These are phyloP conservation scores for Diaporthe eres DNA, from an alignment of 2,329 filamentous ascomycete species.

Conservation along the genomic window DNA sequence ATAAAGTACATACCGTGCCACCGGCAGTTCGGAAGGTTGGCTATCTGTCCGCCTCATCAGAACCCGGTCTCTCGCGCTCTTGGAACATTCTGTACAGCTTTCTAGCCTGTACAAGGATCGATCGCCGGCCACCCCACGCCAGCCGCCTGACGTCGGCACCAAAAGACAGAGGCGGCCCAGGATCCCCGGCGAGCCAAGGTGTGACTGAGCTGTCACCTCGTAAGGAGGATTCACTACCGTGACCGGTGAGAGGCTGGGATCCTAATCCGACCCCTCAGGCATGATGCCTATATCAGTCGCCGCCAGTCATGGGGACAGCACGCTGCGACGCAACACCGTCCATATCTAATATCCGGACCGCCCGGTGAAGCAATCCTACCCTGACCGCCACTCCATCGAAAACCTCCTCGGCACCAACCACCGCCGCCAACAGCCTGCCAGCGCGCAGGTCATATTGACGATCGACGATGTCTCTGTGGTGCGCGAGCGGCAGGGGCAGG, in stretches of 20 bases:
- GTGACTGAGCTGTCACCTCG: constrained; percentile 22
- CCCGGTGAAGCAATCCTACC: not conserved
- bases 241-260: constrained; percentile 20
- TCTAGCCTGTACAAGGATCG: constrained; percentile 6
- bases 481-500: not conserved
- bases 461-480: not conserved
- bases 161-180: constrained; percentile 5
- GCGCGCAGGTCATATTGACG: not conserved
- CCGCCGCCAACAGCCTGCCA: not conserved
- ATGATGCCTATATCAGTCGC: not conserved
- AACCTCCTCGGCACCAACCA: not conserved
- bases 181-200: constrained; percentile 6
- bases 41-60: not conserved
- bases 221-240: constrained; percentile 8
- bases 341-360: not conserved
- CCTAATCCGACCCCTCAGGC: constrained; percentile 23
- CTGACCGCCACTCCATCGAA: not conserved
- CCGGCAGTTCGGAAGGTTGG: not conserved
- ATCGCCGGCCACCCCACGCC: constrained; percentile 4
- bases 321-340: not conserved
- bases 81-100: not conserved
- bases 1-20: constrained; percentile 8
- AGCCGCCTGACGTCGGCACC: constrained; percentile 26
- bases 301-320: not conserved
- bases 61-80: not conserved